These are phyloP conservation scores for Solioccasus polychromus DNA, from an alignment of 768 basidiomycete species.

Conservation along the genomic window DNA sequence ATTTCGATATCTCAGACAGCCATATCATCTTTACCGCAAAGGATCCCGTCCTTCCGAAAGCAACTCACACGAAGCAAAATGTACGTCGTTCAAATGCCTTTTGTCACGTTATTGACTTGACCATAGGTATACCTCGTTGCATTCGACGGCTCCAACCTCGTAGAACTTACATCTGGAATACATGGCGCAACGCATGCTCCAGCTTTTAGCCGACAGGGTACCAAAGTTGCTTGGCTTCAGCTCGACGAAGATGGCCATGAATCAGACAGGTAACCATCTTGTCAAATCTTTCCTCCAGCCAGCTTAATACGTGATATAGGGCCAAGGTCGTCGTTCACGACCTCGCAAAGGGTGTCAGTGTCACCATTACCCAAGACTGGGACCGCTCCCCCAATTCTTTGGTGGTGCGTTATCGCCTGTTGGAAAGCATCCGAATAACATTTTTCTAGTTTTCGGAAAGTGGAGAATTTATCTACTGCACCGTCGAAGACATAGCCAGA, in stretches of 20 bases:
- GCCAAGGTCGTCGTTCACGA: slow-evolving; percentile 80
- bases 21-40: slow-evolving; percentile 84
- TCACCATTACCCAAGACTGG: slow-evolving; percentile 79
- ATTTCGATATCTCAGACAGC: slow-evolving; percentile 70
- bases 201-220: slow-evolving; percentile 61
- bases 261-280: slow-evolving; percentile 59
- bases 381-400: slow-evolving; percentile 62
- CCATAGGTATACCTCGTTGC: slow-evolving; percentile 67
- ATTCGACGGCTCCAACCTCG: slow-evolving; percentile 50
- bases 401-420: slow-evolving; percentile 10
- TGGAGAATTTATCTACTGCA: slow-evolving; percentile 65
- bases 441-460: slow-evolving; percentile 66
- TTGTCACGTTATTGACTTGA: neutral
- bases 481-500: slow-evolving; percentile 75
- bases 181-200: slow-evolving; percentile 84
- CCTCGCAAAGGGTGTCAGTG: slow-evolving; percentile 60
- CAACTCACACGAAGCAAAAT: slow-evolving; percentile 89
- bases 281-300: neutral
- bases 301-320: slow-evolving; percentile 33
- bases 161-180: slow-evolving; percentile 75
- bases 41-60: slow-evolving; percentile 70
- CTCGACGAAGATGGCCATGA: slow-evolving; percentile 88
- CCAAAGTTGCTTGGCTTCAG: slow-evolving; percentile 85
- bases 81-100: slow-evolving; percentile 34
- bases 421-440: neutral